phyloP scores from a whole-genome alignment of 257 asterid species.

The Jaltomata sinuosa region DNA sequence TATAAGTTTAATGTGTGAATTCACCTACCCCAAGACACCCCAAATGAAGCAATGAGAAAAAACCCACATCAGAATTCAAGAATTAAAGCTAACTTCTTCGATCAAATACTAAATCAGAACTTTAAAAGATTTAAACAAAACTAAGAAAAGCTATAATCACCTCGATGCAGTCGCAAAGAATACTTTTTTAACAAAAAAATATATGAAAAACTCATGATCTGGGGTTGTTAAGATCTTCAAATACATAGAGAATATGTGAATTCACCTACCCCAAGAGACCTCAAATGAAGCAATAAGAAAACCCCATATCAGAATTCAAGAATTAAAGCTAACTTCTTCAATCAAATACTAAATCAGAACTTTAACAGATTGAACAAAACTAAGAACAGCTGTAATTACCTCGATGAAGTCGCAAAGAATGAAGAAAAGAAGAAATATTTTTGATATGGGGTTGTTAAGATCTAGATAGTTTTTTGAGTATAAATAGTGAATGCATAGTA shows the following conservation, averaged over 20 bases:
- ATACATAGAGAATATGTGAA: too few relatives aligned
- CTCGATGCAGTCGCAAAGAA: too few relatives aligned
- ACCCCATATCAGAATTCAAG: background rate
- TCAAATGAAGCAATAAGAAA: background rate
- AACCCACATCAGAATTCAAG: background rate
- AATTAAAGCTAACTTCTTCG: background rate
- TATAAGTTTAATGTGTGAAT: background rate
- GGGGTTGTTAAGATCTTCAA: too few relatives aligned
- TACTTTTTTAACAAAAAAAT: too few relatives aligned
- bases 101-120: background rate
- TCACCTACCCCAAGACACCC: background rate
- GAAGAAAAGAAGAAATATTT: background rate
- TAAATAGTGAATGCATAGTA: background rate
- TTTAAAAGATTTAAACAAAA: too few relatives aligned
- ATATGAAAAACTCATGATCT: too few relatives aligned
- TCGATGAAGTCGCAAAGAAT: background rate
- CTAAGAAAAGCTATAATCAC: too few relatives aligned
- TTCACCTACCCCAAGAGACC: too few relatives aligned
- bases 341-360: background rate
- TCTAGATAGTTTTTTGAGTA: too few relatives aligned
- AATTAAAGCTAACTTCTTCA: background rate
- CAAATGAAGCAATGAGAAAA: background rate
- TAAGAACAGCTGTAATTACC: background rate
- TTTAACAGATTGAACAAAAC: background rate
- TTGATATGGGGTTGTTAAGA: background rate